A percentile compares a stretch with the other conserved stretches of the same genome.
phyloP scores from a whole-genome alignment of 2,329 filamentous ascomycete species.

The Hymenoscyphus infarciens region DNA sequence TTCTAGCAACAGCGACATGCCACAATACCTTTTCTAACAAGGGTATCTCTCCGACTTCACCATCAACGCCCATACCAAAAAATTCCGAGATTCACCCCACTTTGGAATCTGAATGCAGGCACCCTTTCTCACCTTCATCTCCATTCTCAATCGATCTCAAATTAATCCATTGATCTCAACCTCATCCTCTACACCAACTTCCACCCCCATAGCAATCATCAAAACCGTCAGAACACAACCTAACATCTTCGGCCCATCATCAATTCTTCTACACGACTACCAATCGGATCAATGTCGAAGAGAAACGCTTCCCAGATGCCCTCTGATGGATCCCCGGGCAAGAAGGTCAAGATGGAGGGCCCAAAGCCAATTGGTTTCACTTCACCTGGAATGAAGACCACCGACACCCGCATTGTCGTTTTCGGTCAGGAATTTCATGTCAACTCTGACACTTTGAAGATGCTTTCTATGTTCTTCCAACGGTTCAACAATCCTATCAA shows the following conservation, averaged over 20 bases:
- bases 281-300: neutral
- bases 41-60: neutral
- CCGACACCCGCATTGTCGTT: constrained; percentile 17
- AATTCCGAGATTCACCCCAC: neutral
- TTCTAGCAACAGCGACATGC: neutral
- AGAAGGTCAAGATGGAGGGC: neutral
- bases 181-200: neutral
- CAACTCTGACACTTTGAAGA: constrained; percentile 10
- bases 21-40: neutral
- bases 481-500: constrained; percentile 9
- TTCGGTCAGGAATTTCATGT: constrained; percentile 20
- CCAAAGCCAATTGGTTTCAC: constrained; percentile 7
- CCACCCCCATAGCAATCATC: neutral
- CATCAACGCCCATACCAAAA: neutral
- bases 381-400: constrained; percentile 8
- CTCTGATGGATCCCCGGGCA: neutral
- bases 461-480: constrained; percentile 19
- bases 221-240: neutral
- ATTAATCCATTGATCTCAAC: neutral
- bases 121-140: neutral
- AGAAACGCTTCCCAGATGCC: neutral
- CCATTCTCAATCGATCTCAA: neutral
- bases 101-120: neutral
- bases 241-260: neutral
- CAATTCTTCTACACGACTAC: neutral